Conservation (phyloP, 129 eudicot genomes). For the Tagetes erecta region DNA sequence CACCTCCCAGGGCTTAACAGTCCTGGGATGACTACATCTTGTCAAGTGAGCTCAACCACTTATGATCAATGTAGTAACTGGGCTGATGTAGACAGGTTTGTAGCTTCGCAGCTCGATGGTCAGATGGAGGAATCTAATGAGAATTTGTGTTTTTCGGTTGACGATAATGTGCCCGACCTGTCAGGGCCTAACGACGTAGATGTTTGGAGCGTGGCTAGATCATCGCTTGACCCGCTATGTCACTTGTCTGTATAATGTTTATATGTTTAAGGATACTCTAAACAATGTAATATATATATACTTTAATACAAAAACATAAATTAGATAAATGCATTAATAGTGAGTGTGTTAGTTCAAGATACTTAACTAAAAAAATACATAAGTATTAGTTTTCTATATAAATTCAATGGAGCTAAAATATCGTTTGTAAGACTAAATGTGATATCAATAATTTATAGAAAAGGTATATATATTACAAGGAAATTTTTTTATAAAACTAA, state of each 20-base stretch:
- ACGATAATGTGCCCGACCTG: conserved; percentile 23
- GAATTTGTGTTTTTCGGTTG: conserved; percentile 31
- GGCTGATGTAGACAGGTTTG: conserved; percentile 49
- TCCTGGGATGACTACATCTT: conserved; percentile 3
- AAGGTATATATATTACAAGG: too few species aligned
- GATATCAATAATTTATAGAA: too few species aligned
- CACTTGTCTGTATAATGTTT: conserved; percentile 44
- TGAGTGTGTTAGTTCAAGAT: too few species aligned
- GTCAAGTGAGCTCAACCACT: too few species aligned
- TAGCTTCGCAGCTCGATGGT: conserved; percentile 59
- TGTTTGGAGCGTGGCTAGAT: conserved; percentile 43
- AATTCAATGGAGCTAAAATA: neutral
- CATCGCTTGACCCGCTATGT: conserved; percentile 45
- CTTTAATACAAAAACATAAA: neutral
- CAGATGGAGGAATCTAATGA: conserved; percentile 29
- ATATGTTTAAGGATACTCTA: neutral
- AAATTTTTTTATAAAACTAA: too few species aligned
- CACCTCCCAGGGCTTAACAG: conserved; percentile 56
- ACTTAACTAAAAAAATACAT: too few species aligned
- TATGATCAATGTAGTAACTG: conserved; percentile 29
- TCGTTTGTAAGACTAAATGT: too few species aligned
- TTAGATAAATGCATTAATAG: neutral
- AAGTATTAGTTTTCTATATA: neutral
- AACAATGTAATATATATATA: conserved; percentile 3
- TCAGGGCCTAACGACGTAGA: conserved; percentile 32